Base-by-base conservation (phyloP, 495 filamentous ascomycete species). In the Penicillium turbatum region DNA sequence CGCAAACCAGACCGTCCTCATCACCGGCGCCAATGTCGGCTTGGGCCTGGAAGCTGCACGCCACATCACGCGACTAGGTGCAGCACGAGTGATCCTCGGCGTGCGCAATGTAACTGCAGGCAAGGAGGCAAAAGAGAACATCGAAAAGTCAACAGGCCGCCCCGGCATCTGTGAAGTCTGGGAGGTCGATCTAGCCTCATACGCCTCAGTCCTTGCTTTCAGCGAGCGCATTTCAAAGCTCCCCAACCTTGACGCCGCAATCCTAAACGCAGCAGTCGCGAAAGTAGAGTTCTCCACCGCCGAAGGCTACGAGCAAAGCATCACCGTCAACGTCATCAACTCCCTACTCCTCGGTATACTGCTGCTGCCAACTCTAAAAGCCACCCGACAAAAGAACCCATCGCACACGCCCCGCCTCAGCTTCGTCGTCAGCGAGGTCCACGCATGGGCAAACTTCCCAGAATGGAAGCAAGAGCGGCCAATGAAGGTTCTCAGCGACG, bases 301-400 rank as follows among this genome's bases (percentile, higher is more conserved):
- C 9, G 77, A 76, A 36, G 74, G 72, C 2, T 70, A 74, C 30
- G 78, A 82, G 62, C 64, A 53, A 10, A 71, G 64, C 19, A 70
- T 84, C 35, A 79, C 78, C 0, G 76, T 83, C 26, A 86, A 86
- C 48, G 72, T 79, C 12, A 64, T 82, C 57, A 71, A 67, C 19
- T 81, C 71, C 0, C 62, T 79, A 10, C 60, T 81, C 3, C 64
- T 81, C 32, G 72, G 62, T 2, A 45, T 79, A 0, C 66, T 79
- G 13, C 50, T 80, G 15, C 65, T 81, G 19, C 75, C 75, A 1
- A 60, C 68, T 19, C 47, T 81, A 34, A 65, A 65, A 15, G 55
- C 65, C 4, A 73, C 76, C 13, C 64, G 24, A 27, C 32, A 36
- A 37, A 59, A 41, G 16, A 37, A 53, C 38, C 63, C 51, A 19